These are phyloP conservation scores for Penicillium pancosmium DNA, from an alignment of 495 filamentous ascomycete species.

Conservation along the genomic window DNA sequence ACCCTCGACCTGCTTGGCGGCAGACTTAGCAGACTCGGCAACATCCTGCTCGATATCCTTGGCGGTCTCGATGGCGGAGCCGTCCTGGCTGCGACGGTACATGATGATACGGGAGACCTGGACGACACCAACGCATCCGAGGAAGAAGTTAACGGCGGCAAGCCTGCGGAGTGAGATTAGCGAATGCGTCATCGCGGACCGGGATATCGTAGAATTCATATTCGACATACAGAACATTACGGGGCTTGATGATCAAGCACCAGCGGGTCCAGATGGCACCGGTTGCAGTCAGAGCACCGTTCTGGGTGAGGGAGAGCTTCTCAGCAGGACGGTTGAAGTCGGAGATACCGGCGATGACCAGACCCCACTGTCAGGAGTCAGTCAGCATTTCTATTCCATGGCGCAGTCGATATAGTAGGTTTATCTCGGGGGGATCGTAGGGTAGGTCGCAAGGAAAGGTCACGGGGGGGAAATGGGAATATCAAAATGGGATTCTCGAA, in stretches of 20 bases:
- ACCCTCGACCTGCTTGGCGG: constrained; percentile 27
- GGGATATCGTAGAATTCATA: not conserved
- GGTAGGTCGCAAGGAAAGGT: too few relatives aligned
- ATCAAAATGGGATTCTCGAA: constrained; percentile 13
- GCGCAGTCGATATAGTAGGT: not conserved
- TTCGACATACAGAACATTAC: constrained; percentile 75
- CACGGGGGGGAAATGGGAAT: constrained; percentile 3
- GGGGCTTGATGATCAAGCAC: constrained; percentile 95
- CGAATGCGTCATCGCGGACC: constrained; percentile 9
- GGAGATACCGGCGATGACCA: constrained; percentile 88
- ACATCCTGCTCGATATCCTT: constrained; percentile 53
- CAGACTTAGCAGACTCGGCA: constrained; percentile 43
- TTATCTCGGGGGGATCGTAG: not conserved
- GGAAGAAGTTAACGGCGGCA: constrained; percentile 97
- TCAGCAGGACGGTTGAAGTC: constrained; percentile 93
- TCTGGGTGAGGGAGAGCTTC: constrained; percentile 89
- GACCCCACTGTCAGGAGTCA: constrained; percentile 64
- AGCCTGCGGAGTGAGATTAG: constrained; percentile 53
- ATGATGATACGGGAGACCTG: constrained; percentile 77
- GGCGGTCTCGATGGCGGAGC: constrained; percentile 44
- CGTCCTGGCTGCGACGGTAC: constrained; percentile 64
- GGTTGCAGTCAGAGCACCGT: constrained; percentile 83
- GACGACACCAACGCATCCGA: constrained; percentile 79
- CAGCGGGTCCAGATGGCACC: constrained; percentile 97
- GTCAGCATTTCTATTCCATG: not conserved